These are phyloP conservation scores for Cercis canadensis DNA, from an alignment of 306 rosid genomes.

Conservation along the genomic window DNA sequence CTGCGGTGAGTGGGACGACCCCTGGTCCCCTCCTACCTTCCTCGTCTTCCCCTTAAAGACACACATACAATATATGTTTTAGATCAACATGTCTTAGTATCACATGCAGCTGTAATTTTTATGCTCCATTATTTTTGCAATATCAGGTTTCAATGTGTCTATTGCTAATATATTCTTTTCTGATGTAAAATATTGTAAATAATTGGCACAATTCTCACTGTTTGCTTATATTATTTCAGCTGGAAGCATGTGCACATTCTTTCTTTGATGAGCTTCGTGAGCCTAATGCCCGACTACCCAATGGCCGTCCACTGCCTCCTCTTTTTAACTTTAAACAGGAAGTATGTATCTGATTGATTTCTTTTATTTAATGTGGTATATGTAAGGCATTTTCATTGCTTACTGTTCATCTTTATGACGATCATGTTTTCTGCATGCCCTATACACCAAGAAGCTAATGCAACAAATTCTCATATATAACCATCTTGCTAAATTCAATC, in stretches of 20 bases:
- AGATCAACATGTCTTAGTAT: neutral
- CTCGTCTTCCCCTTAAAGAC: neutral
- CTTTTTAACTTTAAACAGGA: conserved; percentile 94
- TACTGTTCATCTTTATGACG: neutral
- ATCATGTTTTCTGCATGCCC: neutral
- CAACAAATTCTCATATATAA: neutral
- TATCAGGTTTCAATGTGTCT: conserved; percentile 3
- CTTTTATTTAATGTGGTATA: conserved; percentile 1
- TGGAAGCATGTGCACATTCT: conserved; percentile 92
- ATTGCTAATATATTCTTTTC: conserved; percentile 9
- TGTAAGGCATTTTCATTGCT: neutral
- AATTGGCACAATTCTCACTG: conserved; percentile 22
- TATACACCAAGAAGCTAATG: neutral
- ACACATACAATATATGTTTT: too few relatives aligned
- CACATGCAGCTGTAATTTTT: conserved; percentile 31
- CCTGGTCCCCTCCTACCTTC: neutral
- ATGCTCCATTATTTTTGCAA: conserved; percentile 1
- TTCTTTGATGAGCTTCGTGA: conserved; percentile 96
- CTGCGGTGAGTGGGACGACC: conserved; percentile 69
- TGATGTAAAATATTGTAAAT: conserved; percentile 13
- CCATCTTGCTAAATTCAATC: neutral
- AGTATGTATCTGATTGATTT: conserved; percentile 58
- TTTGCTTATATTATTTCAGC: conserved; percentile 56
- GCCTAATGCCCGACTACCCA: conserved; percentile 82
- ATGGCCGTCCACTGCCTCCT: conserved; percentile 81